A percentile compares a stretch with the other conserved stretches of the same genome.
Conservation (phyloP, 176 grass and related monocot genomes). For the Themeda triandra region DNA sequence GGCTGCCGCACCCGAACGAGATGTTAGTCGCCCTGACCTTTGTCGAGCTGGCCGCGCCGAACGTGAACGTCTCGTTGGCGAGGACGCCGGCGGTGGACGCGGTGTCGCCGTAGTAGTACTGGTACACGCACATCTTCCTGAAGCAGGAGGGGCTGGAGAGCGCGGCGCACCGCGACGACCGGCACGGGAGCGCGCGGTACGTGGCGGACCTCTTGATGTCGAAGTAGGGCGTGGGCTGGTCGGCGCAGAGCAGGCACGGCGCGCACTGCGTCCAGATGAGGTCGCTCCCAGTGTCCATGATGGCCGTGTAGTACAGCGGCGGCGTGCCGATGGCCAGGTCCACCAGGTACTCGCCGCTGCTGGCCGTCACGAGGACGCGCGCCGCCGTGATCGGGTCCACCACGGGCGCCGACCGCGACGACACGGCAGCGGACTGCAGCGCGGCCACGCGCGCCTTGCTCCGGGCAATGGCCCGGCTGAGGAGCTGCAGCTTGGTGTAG, state of each 20-base stretch:
- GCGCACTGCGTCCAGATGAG: constrained; percentile 69
- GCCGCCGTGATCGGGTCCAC: neutral
- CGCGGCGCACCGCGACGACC: constrained; percentile 19
- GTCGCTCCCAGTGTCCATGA: constrained; percentile 63
- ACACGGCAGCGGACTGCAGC: constrained; percentile 2
- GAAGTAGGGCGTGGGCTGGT: constrained; percentile 41
- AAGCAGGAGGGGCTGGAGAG: constrained; percentile 19
- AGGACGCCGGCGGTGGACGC: constrained; percentile 41
- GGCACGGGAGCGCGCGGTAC: constrained; percentile 18
- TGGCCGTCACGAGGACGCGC: constrained; percentile 9
- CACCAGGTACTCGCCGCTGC: constrained; percentile 34
- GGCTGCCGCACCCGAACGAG: constrained; percentile 44
- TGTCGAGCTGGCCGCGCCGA: constrained; percentile 7
- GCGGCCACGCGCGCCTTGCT: neutral
- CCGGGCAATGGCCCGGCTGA: neutral
- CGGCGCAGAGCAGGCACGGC: constrained; percentile 38
- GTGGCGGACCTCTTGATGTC: neutral
- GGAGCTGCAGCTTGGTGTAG: neutral
- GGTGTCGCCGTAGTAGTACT: constrained; percentile 40
- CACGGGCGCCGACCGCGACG: neutral
- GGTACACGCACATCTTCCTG: constrained; percentile 32
- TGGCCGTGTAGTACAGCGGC: constrained; percentile 11
- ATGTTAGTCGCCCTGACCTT: neutral
- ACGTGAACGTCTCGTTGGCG: constrained; percentile 44
- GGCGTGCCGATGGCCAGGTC: constrained; percentile 47